Evolutionary conservation across 1,139 yeast species (phyloP), one percentile per base, ranked within the genome.

Genomic region (Martiniozyma asiatica): DNA sequence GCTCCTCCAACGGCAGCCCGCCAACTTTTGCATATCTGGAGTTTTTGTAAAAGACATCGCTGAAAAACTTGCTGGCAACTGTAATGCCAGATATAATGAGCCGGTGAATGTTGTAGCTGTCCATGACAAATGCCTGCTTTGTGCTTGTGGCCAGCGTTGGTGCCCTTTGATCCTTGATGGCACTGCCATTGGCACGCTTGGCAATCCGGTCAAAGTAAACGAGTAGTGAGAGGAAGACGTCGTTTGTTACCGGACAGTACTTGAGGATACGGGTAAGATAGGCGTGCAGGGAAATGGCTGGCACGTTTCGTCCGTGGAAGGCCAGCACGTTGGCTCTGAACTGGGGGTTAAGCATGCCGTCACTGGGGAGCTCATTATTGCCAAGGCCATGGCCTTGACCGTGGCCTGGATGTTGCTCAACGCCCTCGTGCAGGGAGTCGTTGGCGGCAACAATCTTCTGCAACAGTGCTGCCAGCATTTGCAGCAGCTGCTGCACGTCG

Each of bases 11-110:
- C 7, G 97, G 95, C 35, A 89, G 65, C 2, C 99, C 99, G 7
- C 99, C 98, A 24, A 89, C 97, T 55, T 89, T 84, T 15, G 98
- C 97, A 53, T 92, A 89, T 40, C 99, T 69, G 33, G 93, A 76
- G 55, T 92, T 89, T 50, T 92, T 89, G 64, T 92, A 89, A 52
- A 89, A 92, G 31, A 89, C 85, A 56, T 89, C 99, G 44, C 93
- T 78, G 54, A 87, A 87, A 55, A 89, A 92, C 58, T 89, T 89
- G 25, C 94, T 80, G 15, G 94, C 84, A 14, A 89, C 97, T 0
- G 98, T 89, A 34, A 92, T 80, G 8, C 97, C 98, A n/a, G 94
- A 81, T 27, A 89, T 89, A 32, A 89, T 82, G 37, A 89, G 65
- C 39, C 99, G 66, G 56, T 89, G 99, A 41, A 89, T 85, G 53